Evolutionary conservation across 768 basidiomycete species (phyloP), one percentile per base, ranked within the genome.

Genomic region (Cystobasidium onofrii): DNA sequence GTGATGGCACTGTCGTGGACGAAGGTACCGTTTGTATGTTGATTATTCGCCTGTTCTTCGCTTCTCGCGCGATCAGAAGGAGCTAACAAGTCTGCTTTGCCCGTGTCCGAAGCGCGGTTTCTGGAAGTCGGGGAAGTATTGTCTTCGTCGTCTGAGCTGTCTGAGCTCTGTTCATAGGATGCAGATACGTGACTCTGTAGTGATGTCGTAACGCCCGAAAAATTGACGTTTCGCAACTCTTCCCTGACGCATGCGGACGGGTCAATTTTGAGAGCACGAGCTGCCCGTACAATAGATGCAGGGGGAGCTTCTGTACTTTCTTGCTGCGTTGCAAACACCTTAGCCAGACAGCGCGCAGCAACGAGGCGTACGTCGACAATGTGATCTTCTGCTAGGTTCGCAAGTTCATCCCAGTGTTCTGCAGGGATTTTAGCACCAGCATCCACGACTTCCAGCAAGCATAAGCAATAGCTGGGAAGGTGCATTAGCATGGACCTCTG

Each of bases 351-450:
- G 29, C 69, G 69, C 7, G 69, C 69, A 31, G 44, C 69, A 20
- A 36, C 29, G 6, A 71, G 50, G 50, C 69, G 69, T 25, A 60
- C 55, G 36, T 71, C 69, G 55, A 61, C 34, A 18, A 71, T 36
- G 2, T 17, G 25, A 60, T 71, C 69, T 13, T 71, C 33, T n/a
- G 69, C 33, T 18, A 55, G 55, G 13, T 60, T 39, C 29, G 54
- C 69, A 23, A 57, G 69, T 20, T 27, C 34, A 9, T 55, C 54
- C 23, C 44, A 50, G 29, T 27, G 65, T 29, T 29, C 41, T 12
- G 25, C 10, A 18, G 31, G 60, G 10, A 39, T 31, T 15, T 27
- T 31, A 20, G 20, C 31, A 15, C 20, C 63, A 27, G 31, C 41
- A 31, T 34, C 20, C 34, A 33, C n/a, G 25, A 64, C 12, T 18